These are phyloP conservation scores for Dactylellina drechsleri DNA, from an alignment of 2,329 filamentous ascomycete species.

Conservation along the genomic window DNA sequence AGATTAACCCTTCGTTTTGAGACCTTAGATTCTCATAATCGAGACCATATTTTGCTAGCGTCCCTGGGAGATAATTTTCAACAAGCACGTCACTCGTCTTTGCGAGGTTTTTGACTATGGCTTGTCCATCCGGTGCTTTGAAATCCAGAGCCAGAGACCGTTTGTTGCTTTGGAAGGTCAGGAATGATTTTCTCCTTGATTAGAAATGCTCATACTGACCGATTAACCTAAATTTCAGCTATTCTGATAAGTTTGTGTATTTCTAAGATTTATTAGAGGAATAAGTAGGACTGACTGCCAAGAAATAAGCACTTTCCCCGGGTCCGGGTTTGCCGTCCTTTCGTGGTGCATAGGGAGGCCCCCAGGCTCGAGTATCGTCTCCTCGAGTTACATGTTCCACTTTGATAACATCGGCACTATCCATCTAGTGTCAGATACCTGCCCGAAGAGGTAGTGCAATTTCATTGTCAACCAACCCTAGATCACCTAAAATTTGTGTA, in stretches of 20 bases:
- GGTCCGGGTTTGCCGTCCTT: constrained; percentile 70
- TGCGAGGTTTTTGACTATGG: constrained; percentile 85
- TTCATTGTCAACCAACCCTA: constrained; percentile 70
- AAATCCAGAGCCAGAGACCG: constrained; percentile 93
- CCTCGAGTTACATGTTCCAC: constrained; percentile 90
- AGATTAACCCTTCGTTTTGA: constrained; percentile 88
- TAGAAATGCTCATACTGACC: constrained; percentile 18
- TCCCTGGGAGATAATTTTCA: constrained; percentile 93
- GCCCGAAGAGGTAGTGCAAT: neutral
- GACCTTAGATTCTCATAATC: constrained; percentile 83
- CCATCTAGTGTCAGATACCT: constrained; percentile 17
- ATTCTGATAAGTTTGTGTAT: neutral
- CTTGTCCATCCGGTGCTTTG: constrained; percentile 81
- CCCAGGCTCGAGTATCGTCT: constrained; percentile 96
- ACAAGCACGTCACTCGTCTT: constrained; percentile 90
- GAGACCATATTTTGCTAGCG: constrained; percentile 87
- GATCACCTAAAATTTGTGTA: constrained; percentile 93
- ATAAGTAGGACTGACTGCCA: constrained; percentile 71
- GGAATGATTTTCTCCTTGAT: neutral
- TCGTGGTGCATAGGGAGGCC: constrained; percentile 85
- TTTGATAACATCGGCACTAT: constrained; percentile 94
- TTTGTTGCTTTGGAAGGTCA: constrained; percentile 80
- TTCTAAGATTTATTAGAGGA: neutral
- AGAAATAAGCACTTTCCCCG: constrained; percentile 94
- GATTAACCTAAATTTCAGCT: constrained; percentile 27